Evolutionary conservation across 208 protist genomes (phyloP).

Genomic region (Sergeia podlipaevii): DNA sequence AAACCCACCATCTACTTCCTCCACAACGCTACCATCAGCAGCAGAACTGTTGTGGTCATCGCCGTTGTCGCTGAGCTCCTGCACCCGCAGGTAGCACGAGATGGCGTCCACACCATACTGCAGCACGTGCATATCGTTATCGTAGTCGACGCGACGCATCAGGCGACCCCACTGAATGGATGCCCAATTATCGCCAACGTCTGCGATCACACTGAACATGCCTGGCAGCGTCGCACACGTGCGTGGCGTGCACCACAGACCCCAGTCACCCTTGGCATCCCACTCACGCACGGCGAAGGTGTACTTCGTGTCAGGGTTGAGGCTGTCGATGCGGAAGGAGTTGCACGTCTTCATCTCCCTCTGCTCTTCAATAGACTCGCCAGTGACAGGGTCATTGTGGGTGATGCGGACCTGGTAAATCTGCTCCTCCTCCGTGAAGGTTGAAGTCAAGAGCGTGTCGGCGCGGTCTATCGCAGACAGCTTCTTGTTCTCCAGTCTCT

Average conservation of each 20-base stretch:
- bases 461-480: constrained; percentile 42
- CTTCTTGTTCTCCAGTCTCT: constrained; percentile 79
- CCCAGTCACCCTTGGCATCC: constrained; percentile 88
- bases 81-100: constrained; percentile 67
- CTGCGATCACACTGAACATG: constrained; percentile 47
- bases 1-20: not conserved
- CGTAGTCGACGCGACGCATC: constrained; percentile 69
- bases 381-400: constrained; percentile 45
- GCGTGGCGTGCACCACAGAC: constrained; percentile 77
- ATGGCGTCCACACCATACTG: constrained; percentile 67
- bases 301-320: constrained; percentile 87
- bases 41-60: not conserved
- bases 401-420: constrained; percentile 77
- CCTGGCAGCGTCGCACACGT: constrained; percentile 82
- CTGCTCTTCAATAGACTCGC: constrained; percentile 54
- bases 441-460: constrained; percentile 50
- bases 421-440: constrained; percentile 51
- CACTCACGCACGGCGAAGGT: constrained; percentile 88
- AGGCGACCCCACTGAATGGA: constrained; percentile 60
- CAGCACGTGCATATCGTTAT: constrained; percentile 83
- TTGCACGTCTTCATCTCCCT: constrained; percentile 71
- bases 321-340: constrained; percentile 69
- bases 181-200: constrained; percentile 82
- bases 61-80: constrained; percentile 44
- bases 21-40: not conserved